Base-by-base conservation (phyloP, 129 eudicot genomes). In the Chrysanthemum makinoi region DNA sequence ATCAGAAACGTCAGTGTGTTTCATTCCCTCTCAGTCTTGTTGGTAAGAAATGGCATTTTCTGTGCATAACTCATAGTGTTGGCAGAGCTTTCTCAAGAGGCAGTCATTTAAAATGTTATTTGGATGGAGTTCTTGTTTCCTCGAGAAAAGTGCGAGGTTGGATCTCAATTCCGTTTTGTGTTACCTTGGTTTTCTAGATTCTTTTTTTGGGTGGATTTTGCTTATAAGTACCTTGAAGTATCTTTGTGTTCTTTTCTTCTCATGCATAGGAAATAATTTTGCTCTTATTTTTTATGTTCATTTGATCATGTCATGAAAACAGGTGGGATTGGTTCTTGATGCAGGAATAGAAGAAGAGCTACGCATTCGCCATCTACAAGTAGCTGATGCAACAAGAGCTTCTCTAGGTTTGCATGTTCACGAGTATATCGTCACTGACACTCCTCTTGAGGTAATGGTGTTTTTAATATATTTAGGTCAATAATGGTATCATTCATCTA, bases 71-170 rank as follows among this genome's bases (percentile, higher is more conserved):
- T 17, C 99, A 95, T 76, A 88, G 84, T 48, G 81, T 88, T 67
- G 99, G 99, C 59, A 84, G 97, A 83, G 86, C 97, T 62, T 95
- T 95, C 82, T 95, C 99, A 4, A 97, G 99, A 70, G 99, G 99
- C 20, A 95, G 99, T 85, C 87, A 80, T 73, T 72, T 95, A 58
- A 95, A 69, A 74, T 95, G 99, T 79, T 95, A 84, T 74, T 39
- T 95, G 64, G 97, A 95, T 78, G 99, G 99, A 67, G 81, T 74
- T 79, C 87, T 86, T 81, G 83, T 88, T 61, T 84, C 94, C 7
- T 87, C 91, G 10, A 97, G 86, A 77, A 77, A 95, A 87, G 78
- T 95, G 97, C 99, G 90, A n/a, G 99, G 99, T 91, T 64, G 48
- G 55, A 1, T 79, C 52, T 57, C 71, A 51, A 47, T 49, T 61